Percentiles rank a stretch among this genome's conserved stretches.
These are phyloP conservation scores for Kalmanozyma brasiliensis DNA, from an alignment of 1,284 basidiomycete genomes.

Conservation along the genomic window DNA sequence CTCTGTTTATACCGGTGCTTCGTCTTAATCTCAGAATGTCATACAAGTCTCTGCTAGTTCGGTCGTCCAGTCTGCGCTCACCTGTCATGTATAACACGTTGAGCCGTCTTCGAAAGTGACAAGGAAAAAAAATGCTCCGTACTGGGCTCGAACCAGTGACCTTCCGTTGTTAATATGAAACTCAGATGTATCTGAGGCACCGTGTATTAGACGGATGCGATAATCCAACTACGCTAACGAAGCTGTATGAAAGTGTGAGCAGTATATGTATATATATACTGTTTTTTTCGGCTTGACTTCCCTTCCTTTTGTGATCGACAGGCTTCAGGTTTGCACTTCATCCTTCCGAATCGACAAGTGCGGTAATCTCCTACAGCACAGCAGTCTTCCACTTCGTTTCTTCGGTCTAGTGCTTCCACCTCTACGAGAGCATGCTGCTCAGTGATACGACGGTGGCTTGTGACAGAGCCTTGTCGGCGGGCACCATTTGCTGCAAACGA, in stretches of 20 bases:
- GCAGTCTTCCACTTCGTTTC: too few species aligned
- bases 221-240: slow-evolving; percentile 53
- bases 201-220: slow-evolving; percentile 45
- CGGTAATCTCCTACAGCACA: too few species aligned
- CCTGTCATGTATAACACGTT: too few species aligned
- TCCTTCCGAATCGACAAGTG: too few species aligned
- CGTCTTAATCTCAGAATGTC: too few species aligned
- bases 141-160: slow-evolving; percentile 58
- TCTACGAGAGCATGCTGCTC: too few species aligned
- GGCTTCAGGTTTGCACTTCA: too few species aligned
- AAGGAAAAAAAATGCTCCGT: slow-evolving; percentile 33
- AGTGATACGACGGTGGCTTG: too few species aligned
- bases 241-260: not conserved
- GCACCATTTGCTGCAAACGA: not conserved
- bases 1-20: not conserved
- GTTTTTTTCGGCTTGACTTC: slow-evolving; percentile 12
- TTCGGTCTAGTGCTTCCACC: too few species aligned
- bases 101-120: not conserved
- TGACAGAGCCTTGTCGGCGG: not conserved
- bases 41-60: too few species aligned
- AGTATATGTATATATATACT: not conserved
- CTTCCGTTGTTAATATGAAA: slow-evolving; percentile 39
- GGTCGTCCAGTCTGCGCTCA: too few species aligned
- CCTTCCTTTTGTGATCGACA: too few species aligned
- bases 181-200: slow-evolving; percentile 30